Percentiles rank a stretch among this genome's conserved stretches.
These are phyloP conservation scores for Solanum ahanhuiri DNA, from an alignment of 257 asterid species.

Conservation along the genomic window DNA sequence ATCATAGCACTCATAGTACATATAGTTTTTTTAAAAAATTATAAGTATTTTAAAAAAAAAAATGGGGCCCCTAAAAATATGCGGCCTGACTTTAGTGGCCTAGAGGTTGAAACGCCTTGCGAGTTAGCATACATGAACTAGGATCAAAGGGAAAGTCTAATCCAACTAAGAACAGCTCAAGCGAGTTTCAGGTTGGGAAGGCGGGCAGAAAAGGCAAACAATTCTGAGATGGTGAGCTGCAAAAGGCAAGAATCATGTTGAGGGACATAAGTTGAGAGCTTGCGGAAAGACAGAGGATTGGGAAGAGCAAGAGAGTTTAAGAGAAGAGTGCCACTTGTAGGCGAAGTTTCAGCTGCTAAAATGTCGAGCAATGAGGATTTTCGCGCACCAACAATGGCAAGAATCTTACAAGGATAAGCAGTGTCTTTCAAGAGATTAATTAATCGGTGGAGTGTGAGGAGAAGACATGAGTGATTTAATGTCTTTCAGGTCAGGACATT, in stretches of 20 bases:
- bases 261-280: constrained; percentile 76
- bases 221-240: constrained; percentile 59
- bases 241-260: constrained; percentile 82
- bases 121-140: too few species aligned
- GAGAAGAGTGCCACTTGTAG: constrained; percentile 47
- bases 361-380: constrained; percentile 92
- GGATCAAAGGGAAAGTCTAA: too few species aligned
- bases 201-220: constrained; percentile 57
- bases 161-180: not conserved
- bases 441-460: constrained; percentile 28
- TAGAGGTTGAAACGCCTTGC: too few species aligned
- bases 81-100: too few species aligned
- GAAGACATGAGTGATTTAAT: not conserved
- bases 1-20: too few species aligned
- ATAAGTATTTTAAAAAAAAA: too few species aligned
- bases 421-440: constrained; percentile 17
- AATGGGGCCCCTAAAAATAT: too few species aligned
- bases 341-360: constrained; percentile 58
- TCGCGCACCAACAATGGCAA: constrained; percentile 18
- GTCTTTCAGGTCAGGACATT: not conserved
- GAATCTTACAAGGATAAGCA: constrained; percentile 71
- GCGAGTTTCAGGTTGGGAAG: constrained; percentile 41
- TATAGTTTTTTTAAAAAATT: too few species aligned
- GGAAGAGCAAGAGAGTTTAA: constrained; percentile 52
- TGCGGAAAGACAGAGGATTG: constrained; percentile 48